A percentile compares a stretch with the other conserved stretches of the same genome.
These are phyloP conservation scores for Aspergillus sp. DNA, from an alignment of 2,329 filamentous ascomycete species.

Conservation along the genomic window DNA sequence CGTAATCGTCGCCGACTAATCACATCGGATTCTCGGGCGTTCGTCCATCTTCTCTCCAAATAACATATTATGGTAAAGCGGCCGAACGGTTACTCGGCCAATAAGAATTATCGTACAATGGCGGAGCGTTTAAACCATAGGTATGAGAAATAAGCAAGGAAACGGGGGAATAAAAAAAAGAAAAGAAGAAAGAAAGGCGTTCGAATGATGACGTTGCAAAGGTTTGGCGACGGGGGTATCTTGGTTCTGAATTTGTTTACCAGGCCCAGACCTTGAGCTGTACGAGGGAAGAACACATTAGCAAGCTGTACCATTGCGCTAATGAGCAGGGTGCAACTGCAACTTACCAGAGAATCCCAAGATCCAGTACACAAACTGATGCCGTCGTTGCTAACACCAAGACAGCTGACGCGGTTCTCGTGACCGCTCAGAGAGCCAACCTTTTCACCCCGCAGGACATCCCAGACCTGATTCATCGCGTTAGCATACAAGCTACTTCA, in stretches of 20 bases:
- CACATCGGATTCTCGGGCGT: too few species aligned
- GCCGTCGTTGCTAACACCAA: constrained; percentile 97
- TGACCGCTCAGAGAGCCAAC: constrained; percentile 94
- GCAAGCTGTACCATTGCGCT: neutral
- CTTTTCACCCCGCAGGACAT: constrained; percentile 91
- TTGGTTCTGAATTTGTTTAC: constrained; percentile 41
- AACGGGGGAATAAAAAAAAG: constrained; percentile 9
- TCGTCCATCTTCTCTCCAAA: constrained; percentile 8
- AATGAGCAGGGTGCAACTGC: constrained; percentile 31
- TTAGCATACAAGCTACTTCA: too few species aligned
- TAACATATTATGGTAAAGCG: constrained; percentile 23
- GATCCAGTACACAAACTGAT: constrained; percentile 99
- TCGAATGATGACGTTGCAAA: constrained; percentile 31
- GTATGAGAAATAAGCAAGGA: constrained; percentile 9
- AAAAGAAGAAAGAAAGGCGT: constrained; percentile 21
- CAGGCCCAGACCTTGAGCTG: constrained; percentile 86
- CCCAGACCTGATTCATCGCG: constrained; percentile 70
- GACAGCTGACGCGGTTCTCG: constrained; percentile 96
- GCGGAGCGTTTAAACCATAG: constrained; percentile 28
- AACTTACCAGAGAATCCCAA: constrained; percentile 94
- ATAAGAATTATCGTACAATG: constrained; percentile 44
- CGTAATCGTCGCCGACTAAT: too few species aligned
- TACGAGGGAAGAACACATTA: constrained; percentile 9
- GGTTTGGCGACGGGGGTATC: constrained; percentile 30
- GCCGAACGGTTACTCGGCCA: constrained; percentile 18